Base-by-base conservation (phyloP, 306 rosid species). In the Ziziphus jujuba region DNA sequence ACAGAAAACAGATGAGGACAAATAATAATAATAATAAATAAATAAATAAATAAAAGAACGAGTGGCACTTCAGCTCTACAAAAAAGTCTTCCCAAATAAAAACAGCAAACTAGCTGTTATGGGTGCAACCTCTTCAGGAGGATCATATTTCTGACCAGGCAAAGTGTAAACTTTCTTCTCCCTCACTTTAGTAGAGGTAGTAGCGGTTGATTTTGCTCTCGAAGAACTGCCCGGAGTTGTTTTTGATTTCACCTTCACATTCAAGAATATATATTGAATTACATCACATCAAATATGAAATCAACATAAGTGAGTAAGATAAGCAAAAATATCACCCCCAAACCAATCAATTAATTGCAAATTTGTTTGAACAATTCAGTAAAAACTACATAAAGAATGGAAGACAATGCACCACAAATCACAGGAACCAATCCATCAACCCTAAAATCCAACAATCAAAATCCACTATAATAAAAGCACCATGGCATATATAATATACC, bases 81-180 rank as follows among this genome's bases (percentile, higher is more conserved):
- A 19, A 16, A 19, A 66, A 73, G 38, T 53, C 17, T 20, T 62
- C 61, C 22, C 33, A 43, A 75, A 60, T 19, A 77, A 71, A 21
- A 9, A 79, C 14, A 20, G 73, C 75, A 52, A 33, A 45, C 78
- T n/a, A 45, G 45, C 40, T 23, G 52, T 65, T 31, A 21, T 59
- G 56, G 28, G 72, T 61, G 59, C 44, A 71, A 92, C 98, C 98
- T 87, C 93, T 80, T 90, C 96, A 23, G 98, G 98, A 72, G 91
- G 88, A 74, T 92, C 98, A 73, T 31, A 89, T 79, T 82, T 89
- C 88, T 92, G 98, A 73, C 98, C 98, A 48, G 96, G 72, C 74
- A 92, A 66, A 80, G 75, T 86, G 65, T 74, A 92, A 5, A 87
- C 90, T 73, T 92, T 92, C 89, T 82, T 91, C 84, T 83, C 89